These are phyloP conservation scores for Oryza meridionalis DNA, from an alignment of 176 grass and related monocot species.

Conservation along the genomic window DNA sequence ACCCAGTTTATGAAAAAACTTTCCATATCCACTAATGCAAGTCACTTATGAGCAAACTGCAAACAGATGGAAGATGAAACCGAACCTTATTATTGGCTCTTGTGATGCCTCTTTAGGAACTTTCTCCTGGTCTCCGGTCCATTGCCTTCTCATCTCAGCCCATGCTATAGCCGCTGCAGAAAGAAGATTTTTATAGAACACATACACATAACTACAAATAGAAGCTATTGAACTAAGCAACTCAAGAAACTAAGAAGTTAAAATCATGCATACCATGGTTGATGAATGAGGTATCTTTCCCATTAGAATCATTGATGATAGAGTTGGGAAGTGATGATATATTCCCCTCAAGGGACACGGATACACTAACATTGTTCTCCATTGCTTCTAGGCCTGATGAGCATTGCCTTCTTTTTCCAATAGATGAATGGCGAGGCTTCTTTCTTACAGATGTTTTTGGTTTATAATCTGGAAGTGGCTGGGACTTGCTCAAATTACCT, in stretches of 20 bases:
- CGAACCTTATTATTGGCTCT: constrained; percentile 83
- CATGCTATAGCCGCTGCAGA: constrained; percentile 77
- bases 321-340: constrained; percentile 51
- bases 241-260: neutral
- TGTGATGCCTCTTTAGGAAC: constrained; percentile 51
- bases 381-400: constrained; percentile 48
- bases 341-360: constrained; percentile 67
- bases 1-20: constrained; percentile 6
- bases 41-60: neutral
- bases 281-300: constrained; percentile 55
- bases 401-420: constrained; percentile 49
- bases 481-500: constrained; percentile 59
- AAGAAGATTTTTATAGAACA: neutral
- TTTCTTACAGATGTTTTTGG: constrained; percentile 38
- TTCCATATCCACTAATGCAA: neutral
- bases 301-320: constrained; percentile 48
- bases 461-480: constrained; percentile 46
- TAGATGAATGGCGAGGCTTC: constrained; percentile 31
- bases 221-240: constrained; percentile 20
- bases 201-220: neutral
- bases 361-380: constrained; percentile 66
- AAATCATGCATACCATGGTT: constrained; percentile 73
- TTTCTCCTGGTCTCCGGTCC: constrained; percentile 66
- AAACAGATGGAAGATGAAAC: constrained; percentile 29
- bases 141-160: constrained; percentile 79